Evolutionary conservation across 1,284 basidiomycete genomes (phyloP).

Genomic region (Laetiporus sulphureus): DNA sequence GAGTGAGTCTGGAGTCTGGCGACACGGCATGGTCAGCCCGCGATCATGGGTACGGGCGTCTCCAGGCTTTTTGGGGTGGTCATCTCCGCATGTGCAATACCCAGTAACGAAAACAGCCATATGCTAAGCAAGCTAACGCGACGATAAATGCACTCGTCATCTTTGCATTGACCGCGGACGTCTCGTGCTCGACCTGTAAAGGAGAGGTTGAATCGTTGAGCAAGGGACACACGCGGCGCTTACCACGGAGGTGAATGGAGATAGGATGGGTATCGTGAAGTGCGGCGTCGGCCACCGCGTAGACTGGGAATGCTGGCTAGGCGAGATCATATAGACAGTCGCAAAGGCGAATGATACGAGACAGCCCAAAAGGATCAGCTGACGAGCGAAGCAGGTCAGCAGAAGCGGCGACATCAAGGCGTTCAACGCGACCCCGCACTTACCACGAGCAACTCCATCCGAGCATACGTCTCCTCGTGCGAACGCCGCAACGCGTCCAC

Average conservation of each 20-base stretch:
- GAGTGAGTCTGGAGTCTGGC: not conserved
- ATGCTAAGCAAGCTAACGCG: conserved; percentile 32
- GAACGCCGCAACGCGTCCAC: conserved; percentile 29
- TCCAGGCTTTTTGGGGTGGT: not conserved
- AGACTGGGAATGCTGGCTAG: conserved; percentile 4
- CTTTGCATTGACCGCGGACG: conserved; percentile 42
- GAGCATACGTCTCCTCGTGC: conserved; percentile 38
- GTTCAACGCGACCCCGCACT: conserved; percentile 15
- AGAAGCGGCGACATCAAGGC: conserved; percentile 1
- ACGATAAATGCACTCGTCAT: conserved; percentile 31
- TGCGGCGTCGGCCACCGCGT: conserved; percentile 36
- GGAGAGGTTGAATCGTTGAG: not conserved
- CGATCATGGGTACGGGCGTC: too few species aligned
- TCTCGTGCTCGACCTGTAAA: conserved; percentile 53
- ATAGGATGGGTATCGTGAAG: conserved; percentile 63
- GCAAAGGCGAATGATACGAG: conserved; percentile 35
- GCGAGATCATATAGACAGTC: conserved; percentile 34
- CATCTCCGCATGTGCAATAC: conserved; percentile 3
- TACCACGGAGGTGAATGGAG: conserved; percentile 63
- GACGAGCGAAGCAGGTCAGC: not conserved
- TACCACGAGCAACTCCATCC: conserved; percentile 49
- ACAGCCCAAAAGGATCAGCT: conserved; percentile 37
- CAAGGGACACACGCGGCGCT: not conserved
- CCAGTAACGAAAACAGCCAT: conserved; percentile 34
- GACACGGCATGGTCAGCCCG: not conserved